Base-by-base conservation (phyloP, 331 rosid genomes). In the Saraca asoca region DNA sequence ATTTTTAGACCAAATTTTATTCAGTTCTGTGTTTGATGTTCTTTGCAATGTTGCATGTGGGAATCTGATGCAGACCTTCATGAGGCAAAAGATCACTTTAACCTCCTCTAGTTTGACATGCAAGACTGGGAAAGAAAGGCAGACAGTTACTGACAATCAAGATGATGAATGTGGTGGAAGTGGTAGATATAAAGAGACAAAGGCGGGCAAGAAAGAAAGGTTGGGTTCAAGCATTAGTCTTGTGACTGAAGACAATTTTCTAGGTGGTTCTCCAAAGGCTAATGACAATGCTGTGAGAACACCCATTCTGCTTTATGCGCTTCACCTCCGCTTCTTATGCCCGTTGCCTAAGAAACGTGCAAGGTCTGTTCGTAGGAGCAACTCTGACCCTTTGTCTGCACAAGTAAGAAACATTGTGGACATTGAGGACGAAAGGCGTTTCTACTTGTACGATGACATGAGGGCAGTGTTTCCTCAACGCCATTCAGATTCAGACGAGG, bases 401-500 rank as follows among this genome's bases (percentile, higher is more conserved):
- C 80, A 70, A 68, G 72, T 42, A 35, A 81, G 62, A 46, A 79
- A 63, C 16, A 71, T 69, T 50, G 8, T 77, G 33, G 80, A 81
- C 20, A 35, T 48, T 7, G 82, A 80, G 58, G 80, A 70, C 4
- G 93, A 80, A 66, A 79, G 95, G 64, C 89, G 84, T 35, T 90
- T 94, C 88, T 94, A 94, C 83, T 77, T 94, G 82, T 86, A 79
- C 71, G 84, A 86, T 56, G 96, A 90, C 64, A 71, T 88, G 85
- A 81, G 93, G 76, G 97, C 85, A 9, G 97, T 94, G 81, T 94
- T 94, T 72, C 99, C 99, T 49, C 99, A 94, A 66, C 96, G 99
- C 33, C 96, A 90, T 83, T 83, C 93, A 0, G 99, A 94, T 80
- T 72, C 96, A n/a, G 99, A 94, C 76, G 99, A 90, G 53, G 99